These are phyloP conservation scores for Pseudotulostoma volvatum DNA, from an alignment of 495 filamentous ascomycete genomes.

Conservation along the genomic window DNA sequence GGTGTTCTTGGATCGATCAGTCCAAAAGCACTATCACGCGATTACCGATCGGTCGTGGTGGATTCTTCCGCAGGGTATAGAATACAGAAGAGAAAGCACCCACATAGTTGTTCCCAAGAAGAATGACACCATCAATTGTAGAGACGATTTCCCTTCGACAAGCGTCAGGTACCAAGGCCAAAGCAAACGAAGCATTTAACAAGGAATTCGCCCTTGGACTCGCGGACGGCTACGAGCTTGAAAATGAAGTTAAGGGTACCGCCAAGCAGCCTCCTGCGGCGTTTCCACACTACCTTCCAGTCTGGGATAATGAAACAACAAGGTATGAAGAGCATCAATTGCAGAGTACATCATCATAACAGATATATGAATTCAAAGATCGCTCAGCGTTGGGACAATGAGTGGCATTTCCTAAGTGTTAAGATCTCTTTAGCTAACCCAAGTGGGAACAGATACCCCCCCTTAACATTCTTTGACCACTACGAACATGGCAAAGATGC, in stretches of 20 bases:
- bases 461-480: conserved; percentile 28
- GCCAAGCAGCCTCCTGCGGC: conserved; percentile 30
- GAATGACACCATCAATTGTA: conserved; percentile 40
- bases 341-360: too few relatives aligned
- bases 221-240: conserved; percentile 26
- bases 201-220: conserved; percentile 45
- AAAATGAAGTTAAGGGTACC: conserved; percentile 28
- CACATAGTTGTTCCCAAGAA: too few relatives aligned
- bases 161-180: conserved; percentile 19
- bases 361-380: too few relatives aligned
- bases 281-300: conserved; percentile 63
- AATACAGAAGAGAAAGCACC: too few relatives aligned
- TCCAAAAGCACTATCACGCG: too few relatives aligned
- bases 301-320: conserved; percentile 45
- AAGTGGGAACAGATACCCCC: conserved; percentile 21
- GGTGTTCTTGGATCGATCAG: too few relatives aligned
- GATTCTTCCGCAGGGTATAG: too few relatives aligned
- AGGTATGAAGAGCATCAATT: conserved; percentile 16
- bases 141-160: conserved; percentile 24
- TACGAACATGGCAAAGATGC: conserved; percentile 35
- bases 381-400: background rate
- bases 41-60: too few relatives aligned
- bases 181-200: conserved; percentile 34
- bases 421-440: background rate
- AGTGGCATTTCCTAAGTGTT: background rate